A percentile compares a stretch with the other conserved stretches of the same genome.
These are phyloP conservation scores for Proliferodiscus dingleyae DNA, from an alignment of 2,329 filamentous ascomycete species.

Conservation along the genomic window DNA sequence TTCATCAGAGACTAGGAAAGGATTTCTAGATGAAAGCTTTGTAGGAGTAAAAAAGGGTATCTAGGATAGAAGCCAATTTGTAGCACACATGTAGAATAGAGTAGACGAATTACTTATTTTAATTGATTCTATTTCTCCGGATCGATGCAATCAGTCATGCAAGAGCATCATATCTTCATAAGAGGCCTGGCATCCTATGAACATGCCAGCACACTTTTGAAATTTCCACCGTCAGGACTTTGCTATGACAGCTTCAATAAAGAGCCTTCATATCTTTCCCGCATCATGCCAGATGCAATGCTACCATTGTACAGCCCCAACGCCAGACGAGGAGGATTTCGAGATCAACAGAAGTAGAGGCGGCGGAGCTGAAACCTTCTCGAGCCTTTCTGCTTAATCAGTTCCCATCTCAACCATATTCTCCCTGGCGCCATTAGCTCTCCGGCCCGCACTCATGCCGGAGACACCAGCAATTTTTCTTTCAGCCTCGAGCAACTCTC, in stretches of 20 bases:
- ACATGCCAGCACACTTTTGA: background rate
- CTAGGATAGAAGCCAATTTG: slow-evolving; percentile 1
- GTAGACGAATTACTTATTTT: slow-evolving; percentile 11
- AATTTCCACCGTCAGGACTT: background rate
- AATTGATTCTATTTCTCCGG: slow-evolving; percentile 15
- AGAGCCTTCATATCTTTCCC: slow-evolving; percentile 16
- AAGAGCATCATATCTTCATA: background rate
- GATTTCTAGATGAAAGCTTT: slow-evolving; percentile 32
- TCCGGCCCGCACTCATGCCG: slow-evolving; percentile 41
- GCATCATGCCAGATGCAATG: slow-evolving; percentile 32
- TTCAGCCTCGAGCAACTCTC: slow-evolving; percentile 67
- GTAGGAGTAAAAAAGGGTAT: slow-evolving; percentile 1
- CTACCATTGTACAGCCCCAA: slow-evolving; percentile 27
- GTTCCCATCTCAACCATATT: slow-evolving; percentile 34
- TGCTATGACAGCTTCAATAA: slow-evolving; percentile 9
- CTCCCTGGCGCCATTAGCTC: slow-evolving; percentile 24
- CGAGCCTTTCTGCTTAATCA: slow-evolving; percentile 22
- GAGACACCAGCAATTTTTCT: slow-evolving; percentile 45
- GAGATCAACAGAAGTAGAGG: slow-evolving; percentile 6
- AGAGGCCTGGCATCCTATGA: background rate
- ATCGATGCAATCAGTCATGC: slow-evolving; percentile 5
- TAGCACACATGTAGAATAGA: slow-evolving; percentile 20
- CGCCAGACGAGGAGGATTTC: slow-evolving; percentile 22
- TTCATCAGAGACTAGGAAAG: slow-evolving; percentile 46
- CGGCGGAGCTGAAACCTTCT: slow-evolving; percentile 1